Conservation (phyloP, 2,329 filamentous ascomycete genomes). For the Cordyceps cateniannulata region DNA sequence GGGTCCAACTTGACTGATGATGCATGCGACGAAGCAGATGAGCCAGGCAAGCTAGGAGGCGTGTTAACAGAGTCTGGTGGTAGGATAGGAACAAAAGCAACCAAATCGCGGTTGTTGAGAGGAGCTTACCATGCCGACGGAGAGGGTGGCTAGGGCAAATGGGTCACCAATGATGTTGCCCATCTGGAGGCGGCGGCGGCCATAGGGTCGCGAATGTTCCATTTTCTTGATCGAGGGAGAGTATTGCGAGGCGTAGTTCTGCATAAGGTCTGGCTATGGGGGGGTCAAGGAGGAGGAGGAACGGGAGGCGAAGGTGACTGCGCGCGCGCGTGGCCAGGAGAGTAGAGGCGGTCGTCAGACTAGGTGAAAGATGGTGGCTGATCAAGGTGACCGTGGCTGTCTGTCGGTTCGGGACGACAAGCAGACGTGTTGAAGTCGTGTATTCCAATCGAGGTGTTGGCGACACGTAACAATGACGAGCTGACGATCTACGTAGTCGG, state of each 20-base stretch:
- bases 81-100: background rate
- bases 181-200: conserved; percentile 59
- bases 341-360: background rate
- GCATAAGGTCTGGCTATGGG: conserved; percentile 45
- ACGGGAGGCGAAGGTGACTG: background rate
- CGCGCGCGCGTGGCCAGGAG: background rate
- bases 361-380: background rate
- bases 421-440: background rate
- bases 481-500: conserved; percentile 11
- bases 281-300: background rate
- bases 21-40: conserved; percentile 81
- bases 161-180: conserved; percentile 94
- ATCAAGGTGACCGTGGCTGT: background rate
- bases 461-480: conserved; percentile 6
- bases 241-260: conserved; percentile 64
- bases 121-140: conserved; percentile 74
- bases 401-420: background rate
- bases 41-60: conserved; percentile 77
- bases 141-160: conserved; percentile 89
- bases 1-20: conserved; percentile 64
- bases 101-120: background rate
- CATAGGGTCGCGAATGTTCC: conserved; percentile 60
- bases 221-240: conserved; percentile 76
- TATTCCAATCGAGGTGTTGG: conserved; percentile 1
- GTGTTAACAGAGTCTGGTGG: conserved; percentile 16